Base-by-base conservation (phyloP, 805 yeast genomes). In the Cyberlindnera petersonii region DNA sequence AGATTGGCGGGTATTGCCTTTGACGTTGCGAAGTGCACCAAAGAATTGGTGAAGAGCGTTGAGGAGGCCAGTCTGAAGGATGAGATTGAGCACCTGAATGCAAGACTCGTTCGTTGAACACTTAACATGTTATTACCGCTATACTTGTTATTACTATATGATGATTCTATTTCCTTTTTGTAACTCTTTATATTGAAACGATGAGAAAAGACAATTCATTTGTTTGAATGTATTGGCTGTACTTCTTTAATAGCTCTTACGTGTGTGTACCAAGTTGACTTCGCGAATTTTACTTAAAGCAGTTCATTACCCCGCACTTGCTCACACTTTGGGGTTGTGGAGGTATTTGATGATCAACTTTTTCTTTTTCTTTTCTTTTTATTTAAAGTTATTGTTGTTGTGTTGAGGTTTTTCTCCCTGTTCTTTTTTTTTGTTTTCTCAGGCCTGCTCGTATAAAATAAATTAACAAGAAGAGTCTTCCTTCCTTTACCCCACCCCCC, bases 11-110 rank as follows among this genome's bases (percentile, higher is more conserved):
- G 97, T 3, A 83, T 89, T 50, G 91, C 96, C 21, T 91, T 88
- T 65, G 98, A 91, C 60, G 86, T 91, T 64, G 97, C 97, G 18
- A 88, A 91, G 63, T 84, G 95, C 60, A 91, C 97, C 5, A 91
- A 89, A 61, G 98, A 91, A 61, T 72, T 91, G 56, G 98, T 91
- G 16, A 89, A 89, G 65, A 86, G 95, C 1, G 96, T 91, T 5
- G 97, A 91, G 59, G 97, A 89, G 58, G 95, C 95, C 18, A 83
- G 89, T 55, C 67, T 89, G 53, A 82, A 82, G 54, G 89, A 83
- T 49, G 96, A 88, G 53, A 84, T 89, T 52, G 88, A 80, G 5
- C 79, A 81, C 48, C 71, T 87, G 49, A 89, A 87, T 62, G 79
- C 86, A 10, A 74, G 83, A 34, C 38, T 53, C 26, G 44, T 29